Evolutionary conservation across 441 rosid species (phyloP).

Genomic region (Gossypium laxum): DNA sequence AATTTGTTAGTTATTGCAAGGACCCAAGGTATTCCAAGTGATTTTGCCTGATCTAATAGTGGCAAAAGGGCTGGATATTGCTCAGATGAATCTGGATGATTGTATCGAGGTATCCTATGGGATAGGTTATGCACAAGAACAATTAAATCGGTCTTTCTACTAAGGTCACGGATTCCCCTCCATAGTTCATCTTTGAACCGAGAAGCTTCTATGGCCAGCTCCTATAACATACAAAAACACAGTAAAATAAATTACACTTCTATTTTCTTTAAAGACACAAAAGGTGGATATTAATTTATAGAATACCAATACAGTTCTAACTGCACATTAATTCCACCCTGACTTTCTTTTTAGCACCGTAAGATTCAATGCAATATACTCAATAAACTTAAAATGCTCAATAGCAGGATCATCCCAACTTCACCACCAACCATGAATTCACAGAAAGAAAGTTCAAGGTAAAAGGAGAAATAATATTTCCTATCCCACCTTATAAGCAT

Average conservation of each 20-base stretch:
- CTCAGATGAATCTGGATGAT: conserved; percentile 32
- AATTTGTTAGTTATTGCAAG: conserved; percentile 90
- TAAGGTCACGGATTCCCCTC: conserved; percentile 71
- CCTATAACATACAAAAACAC: conserved; percentile 31
- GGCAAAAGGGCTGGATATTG: conserved; percentile 70
- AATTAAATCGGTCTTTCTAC: conserved; percentile 70
- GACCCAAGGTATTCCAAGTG: conserved; percentile 93
- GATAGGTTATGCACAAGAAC: conserved; percentile 90
- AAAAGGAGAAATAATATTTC: background rate
- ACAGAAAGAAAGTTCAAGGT: background rate
- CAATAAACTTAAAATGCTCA: background rate
- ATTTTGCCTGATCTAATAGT: conserved; percentile 73
- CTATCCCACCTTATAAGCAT: background rate
- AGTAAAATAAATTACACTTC: background rate
- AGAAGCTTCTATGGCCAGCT: conserved; percentile 52
- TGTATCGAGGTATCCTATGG: conserved; percentile 70
- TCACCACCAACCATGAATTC: background rate
- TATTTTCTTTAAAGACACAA: background rate
- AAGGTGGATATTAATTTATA: background rate
- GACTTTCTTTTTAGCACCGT: background rate
- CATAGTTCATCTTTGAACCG: conserved; percentile 84
- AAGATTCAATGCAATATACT: background rate
- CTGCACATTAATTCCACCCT: background rate
- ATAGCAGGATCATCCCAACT: background rate
- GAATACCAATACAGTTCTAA: background rate